Percentiles rank a stretch among this genome's conserved stretches.
phyloP scores from a whole-genome alignment of 2,329 filamentous ascomycete genomes.

The Pestalotiopsis sp. region DNA sequence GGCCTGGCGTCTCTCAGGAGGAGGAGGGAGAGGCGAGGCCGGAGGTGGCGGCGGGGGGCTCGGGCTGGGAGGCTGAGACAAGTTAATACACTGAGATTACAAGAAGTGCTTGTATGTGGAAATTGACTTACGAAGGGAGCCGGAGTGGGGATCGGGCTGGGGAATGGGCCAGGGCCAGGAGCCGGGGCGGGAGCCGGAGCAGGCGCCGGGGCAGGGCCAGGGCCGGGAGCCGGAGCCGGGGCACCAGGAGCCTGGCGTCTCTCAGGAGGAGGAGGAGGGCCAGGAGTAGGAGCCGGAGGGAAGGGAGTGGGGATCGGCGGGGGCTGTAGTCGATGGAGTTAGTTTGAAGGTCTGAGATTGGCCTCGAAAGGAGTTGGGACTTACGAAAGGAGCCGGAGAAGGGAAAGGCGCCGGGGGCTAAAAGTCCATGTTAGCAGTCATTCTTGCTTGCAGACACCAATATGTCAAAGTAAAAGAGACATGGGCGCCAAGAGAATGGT shows the following conservation, averaged over 20 bases:
- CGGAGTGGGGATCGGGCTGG: neutral
- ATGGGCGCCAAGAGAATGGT: neutral
- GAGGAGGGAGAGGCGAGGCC: neutral
- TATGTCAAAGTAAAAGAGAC: neutral
- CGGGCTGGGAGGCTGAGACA: neutral
- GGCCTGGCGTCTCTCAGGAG: neutral
- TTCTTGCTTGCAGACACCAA: neutral
- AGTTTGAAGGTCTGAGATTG: neutral
- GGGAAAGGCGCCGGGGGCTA: neutral
- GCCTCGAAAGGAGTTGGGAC: neutral
- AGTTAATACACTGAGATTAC: neutral
- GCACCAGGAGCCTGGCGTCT: neutral
- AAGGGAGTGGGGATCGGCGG: neutral
- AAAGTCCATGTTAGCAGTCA: neutral
- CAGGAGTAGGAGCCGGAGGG: neutral
- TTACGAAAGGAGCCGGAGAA: neutral
- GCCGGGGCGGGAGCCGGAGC: neutral
- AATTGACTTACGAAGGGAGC: neutral
- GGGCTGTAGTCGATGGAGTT: neutral
- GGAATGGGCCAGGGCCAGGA: neutral
- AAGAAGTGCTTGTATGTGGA: too few species aligned
- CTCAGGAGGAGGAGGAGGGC: slow-evolving; percentile 4
- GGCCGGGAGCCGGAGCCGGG: neutral
- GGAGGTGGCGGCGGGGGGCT: neutral
- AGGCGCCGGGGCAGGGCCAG: neutral